Base-by-base conservation (phyloP, 129 eudicot species). In the Kitagawia praeruptora region DNA sequence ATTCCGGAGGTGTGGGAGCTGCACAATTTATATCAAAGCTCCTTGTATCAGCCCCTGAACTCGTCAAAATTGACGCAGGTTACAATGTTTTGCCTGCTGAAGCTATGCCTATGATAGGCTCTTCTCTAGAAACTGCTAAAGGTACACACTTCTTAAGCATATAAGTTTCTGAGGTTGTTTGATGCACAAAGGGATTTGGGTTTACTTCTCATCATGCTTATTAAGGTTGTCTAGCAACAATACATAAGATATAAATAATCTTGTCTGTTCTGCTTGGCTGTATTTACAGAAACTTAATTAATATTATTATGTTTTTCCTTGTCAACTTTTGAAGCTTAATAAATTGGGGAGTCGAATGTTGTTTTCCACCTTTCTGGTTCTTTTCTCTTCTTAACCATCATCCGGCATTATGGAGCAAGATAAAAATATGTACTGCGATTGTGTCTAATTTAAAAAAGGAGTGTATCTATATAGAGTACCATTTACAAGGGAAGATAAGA, bases 51-150 rank as follows among this genome's bases (percentile, higher is more conserved):
- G 88, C 96, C 38, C 88, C 91, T 11, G 85, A 83, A 66, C 93
- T 94, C 47, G 74, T 82, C 76, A 85, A 88, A 28, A 80, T 94
- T 16, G 44, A 90, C 78, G 96, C 94, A 58, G 81, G 86, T 76
- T 82, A 79, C 83, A 94, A 90, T 78, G 82, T 89, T 79, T 85
- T 94, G 87, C 97, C 98, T 28, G 25, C 78, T 51, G 91, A 87
- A 80, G 89, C 96, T 23, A 42, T 92, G 72, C 56, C 87, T 13
- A 71, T 81, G 15, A 82, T 94, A 54, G 75, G 81, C 82, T 85
- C 89, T 39, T 81, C 74, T 83, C 75, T 94, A 51, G 83, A 82
- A 78, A 79, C 37, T 51, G 85, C 86, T 54, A 87, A 88, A 81
- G 97, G 98, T n/a, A n/a, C n/a, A n/a, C n/a, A n/a, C n/a, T n/a